Evolutionary conservation across 2,329 filamentous ascomycete species (phyloP).

Genomic region (Scedosporium minutisporum): DNA sequence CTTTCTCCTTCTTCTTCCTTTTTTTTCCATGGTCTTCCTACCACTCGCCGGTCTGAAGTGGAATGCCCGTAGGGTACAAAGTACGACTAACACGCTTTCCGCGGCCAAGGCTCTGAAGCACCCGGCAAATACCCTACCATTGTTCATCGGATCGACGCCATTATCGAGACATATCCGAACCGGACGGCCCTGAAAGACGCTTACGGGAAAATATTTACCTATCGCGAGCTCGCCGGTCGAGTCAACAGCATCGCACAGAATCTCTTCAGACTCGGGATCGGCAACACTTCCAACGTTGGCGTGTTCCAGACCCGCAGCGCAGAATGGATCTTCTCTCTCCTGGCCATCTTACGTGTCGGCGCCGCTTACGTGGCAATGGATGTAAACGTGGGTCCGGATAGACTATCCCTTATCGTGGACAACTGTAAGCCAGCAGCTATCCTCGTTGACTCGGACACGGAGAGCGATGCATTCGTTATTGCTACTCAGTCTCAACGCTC

Average conservation of each 20-base stretch:
- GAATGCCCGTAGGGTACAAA: too few relatives aligned
- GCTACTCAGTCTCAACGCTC: neutral
- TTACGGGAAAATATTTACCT: neutral
- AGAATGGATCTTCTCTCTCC: conserved; percentile 26
- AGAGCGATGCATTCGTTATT: neutral
- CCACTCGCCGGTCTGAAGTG: too few relatives aligned
- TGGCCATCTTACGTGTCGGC: conserved; percentile 30
- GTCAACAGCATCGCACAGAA: neutral
- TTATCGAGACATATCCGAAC: neutral
- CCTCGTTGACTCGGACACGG: neutral
- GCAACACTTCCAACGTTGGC: conserved; percentile 17
- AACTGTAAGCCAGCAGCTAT: neutral
- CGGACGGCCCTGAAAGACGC: neutral
- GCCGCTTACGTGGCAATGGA: conserved; percentile 32
- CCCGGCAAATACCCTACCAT: neutral
- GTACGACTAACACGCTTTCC: neutral
- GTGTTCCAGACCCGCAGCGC: conserved; percentile 28
- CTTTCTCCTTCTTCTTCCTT: neutral
- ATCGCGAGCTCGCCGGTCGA: neutral
- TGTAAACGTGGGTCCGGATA: conserved; percentile 11
- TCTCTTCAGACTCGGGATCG: neutral
- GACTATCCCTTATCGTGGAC: neutral
- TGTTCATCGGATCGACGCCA: neutral
- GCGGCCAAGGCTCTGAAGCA: neutral
- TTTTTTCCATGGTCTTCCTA: too few relatives aligned